phyloP scores from a whole-genome alignment of 768 basidiomycete species.

The Lactarius deliciosus region DNA sequence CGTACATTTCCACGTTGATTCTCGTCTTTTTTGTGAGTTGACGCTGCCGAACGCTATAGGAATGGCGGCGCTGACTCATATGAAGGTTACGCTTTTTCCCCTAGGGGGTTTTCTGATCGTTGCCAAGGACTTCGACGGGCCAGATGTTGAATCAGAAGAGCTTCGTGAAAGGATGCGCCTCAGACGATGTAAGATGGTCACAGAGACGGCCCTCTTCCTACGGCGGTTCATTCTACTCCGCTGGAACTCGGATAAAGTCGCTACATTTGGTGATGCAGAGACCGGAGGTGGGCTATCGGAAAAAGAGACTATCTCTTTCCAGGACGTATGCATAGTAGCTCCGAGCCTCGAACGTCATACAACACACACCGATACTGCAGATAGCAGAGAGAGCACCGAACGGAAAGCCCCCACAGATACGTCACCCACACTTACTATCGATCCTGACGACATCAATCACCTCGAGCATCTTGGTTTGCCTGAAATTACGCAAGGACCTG shows the following conservation, averaged over 20 bases:
- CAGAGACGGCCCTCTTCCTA: background rate
- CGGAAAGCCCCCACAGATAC: background rate
- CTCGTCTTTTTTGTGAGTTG: slow-evolving; percentile 56
- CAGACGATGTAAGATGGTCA: slow-evolving; percentile 37
- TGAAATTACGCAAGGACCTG: background rate
- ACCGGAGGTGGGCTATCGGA: background rate
- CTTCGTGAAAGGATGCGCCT: slow-evolving; percentile 46
- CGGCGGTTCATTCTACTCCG: background rate
- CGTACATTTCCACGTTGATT: slow-evolving; percentile 62
- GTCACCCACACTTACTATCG: slow-evolving; percentile 15
- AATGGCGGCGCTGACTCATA: background rate
- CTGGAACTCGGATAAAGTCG: background rate
- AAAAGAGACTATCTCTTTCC: background rate
- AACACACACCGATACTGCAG: background rate
- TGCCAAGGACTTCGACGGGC: slow-evolving; percentile 62
- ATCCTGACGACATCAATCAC: background rate
- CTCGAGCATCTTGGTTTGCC: background rate
- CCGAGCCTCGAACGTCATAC: background rate
- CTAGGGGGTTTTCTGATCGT: slow-evolving; percentile 56
- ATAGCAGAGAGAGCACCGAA: background rate
- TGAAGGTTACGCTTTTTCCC: slow-evolving; percentile 63
- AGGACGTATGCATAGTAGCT: background rate
- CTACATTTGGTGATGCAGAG: background rate
- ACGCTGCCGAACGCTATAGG: background rate
- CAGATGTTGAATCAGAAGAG: slow-evolving; percentile 59